phyloP scores from a whole-genome alignment of 176 grass and related monocot species.

The Carex parvula region DNA sequence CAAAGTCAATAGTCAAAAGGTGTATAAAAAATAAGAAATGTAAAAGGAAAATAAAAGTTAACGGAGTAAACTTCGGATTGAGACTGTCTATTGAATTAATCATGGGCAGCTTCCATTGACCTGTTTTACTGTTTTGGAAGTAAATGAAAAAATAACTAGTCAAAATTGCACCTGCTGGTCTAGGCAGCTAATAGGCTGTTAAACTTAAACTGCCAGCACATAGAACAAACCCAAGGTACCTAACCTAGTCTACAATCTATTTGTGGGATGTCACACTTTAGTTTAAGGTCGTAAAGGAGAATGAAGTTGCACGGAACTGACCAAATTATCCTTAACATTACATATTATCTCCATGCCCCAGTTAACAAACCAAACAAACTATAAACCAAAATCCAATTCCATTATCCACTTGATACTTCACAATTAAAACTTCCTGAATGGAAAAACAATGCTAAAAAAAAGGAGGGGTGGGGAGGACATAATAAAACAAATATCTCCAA shows the following conservation, averaged over 20 bases:
- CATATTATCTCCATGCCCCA: too few species aligned
- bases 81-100: conserved; percentile 6
- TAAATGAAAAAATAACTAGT: conserved; percentile 13
- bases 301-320: neutral
- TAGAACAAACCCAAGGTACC: neutral
- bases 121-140: conserved; percentile 24
- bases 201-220: neutral
- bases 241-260: neutral
- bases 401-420: too few species aligned
- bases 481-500: neutral
- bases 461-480: neutral
- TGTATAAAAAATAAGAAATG: conserved; percentile 2
- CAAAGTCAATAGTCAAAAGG: conserved; percentile 18
- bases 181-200: neutral
- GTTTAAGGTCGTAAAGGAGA: neutral
- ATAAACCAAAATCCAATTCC: too few species aligned
- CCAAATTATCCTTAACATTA: neutral
- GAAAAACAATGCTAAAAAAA: neutral
- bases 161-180: neutral
- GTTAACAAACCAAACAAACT: too few species aligned
- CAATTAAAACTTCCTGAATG: neutral
- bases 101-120: conserved; percentile 22
- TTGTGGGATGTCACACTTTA: neutral
- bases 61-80: neutral
- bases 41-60: conserved; percentile 13